phyloP scores from a whole-genome alignment of 148 eudicot genomes.

The Chenopodium suecicum region DNA sequence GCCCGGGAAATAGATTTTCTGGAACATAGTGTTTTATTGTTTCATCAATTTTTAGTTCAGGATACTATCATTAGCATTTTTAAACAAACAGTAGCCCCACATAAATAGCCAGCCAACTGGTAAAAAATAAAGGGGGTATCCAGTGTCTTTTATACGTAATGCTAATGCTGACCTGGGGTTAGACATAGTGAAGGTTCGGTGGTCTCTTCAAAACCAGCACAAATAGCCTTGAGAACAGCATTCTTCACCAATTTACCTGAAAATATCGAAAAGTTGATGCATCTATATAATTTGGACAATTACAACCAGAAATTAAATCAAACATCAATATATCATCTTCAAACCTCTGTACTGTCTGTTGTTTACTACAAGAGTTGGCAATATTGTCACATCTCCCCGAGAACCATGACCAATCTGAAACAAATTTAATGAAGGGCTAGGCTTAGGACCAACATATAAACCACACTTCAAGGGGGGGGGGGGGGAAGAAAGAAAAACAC shows the following conservation, averaged over 20 bases:
- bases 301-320: neutral
- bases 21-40: neutral
- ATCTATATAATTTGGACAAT: neutral
- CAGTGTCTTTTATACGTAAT: neutral
- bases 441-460: constrained; percentile 16
- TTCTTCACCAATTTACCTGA: constrained; percentile 82
- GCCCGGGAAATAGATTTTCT: neutral
- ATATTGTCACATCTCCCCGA: constrained; percentile 95
- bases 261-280: constrained; percentile 2
- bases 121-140: neutral
- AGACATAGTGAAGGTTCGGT: constrained; percentile 89
- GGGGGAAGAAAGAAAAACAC: too few species aligned
- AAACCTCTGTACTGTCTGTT: constrained; percentile 89
- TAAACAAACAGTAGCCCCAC: neutral
- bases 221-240: constrained; percentile 93
- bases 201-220: constrained; percentile 91
- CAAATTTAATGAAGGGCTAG: neutral
- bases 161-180: constrained; percentile 48
- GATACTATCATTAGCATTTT: neutral
- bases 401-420: constrained; percentile 82
- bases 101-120: neutral
- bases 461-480: neutral
- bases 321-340: constrained; percentile 14
- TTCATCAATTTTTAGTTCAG: neutral
- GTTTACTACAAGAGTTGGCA: constrained; percentile 92